Base-by-base conservation (phyloP, 2,329 filamentous ascomycete species). In the Diaporthe longicolla region DNA sequence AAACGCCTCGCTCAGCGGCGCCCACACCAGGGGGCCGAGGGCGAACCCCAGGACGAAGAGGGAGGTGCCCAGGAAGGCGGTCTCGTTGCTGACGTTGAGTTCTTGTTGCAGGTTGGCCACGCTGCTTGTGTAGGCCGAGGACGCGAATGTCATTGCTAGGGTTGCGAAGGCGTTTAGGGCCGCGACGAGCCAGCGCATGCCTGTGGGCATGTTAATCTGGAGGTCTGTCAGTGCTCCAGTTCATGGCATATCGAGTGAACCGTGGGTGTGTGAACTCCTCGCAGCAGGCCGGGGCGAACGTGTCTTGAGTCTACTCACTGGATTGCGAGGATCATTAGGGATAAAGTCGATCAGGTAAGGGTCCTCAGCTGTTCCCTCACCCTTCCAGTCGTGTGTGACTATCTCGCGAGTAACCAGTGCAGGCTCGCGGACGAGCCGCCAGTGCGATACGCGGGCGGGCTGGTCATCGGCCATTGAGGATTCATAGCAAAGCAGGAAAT, bases 1-100 rank as follows among this genome's bases (percentile, higher is more conserved):
- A 70, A 88, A 90, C 45, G 92, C 81, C 78, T 93, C 91, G 69
- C 84, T 85, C 32, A 91, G 79, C 4, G 89, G 89, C n/a, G 90
- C 90, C 86, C 89, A 91, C 0, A 91, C 75, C 50, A 90, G 79
- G 3, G 89, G 88, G 0, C 89, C 89, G 54, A 91, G 82, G 32
- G 83, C 84, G 68, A 91, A 91, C 3, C 89, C 89, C 15, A 91
- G 75, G 9, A 91, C 89, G 79, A 90, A 91, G 3, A 91, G 80
- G 8, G 87, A 87, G 3, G 89, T 81, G 11, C 87, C 87, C 7
- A 89, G 80, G 1, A 84, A 87, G 26, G 82, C 85, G 11, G 87
- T 79, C 75, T 86, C 86, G 63, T 82, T 79, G 58, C 80, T 81
- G 61, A 84, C 81, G 9, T 76, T 75, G 72, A 89, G 87, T 37